These are phyloP conservation scores for Aspergillus fischeri DNA, from an alignment of 2,329 filamentous ascomycete species.

Conservation along the genomic window DNA sequence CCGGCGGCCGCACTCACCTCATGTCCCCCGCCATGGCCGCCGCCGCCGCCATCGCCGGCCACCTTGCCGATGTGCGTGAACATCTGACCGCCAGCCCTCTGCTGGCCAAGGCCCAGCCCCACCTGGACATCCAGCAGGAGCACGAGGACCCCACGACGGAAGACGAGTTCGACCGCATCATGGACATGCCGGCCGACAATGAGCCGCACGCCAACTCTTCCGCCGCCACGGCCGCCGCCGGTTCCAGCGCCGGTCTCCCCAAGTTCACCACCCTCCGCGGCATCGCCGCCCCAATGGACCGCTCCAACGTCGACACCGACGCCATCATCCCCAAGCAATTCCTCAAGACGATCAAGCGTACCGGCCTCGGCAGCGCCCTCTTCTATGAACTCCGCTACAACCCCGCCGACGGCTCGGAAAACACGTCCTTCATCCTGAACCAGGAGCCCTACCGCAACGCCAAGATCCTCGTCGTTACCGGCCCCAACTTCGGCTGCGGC, in stretches of 20 bases:
- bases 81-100: slow-evolving; percentile 52
- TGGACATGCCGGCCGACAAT: slow-evolving; percentile 61
- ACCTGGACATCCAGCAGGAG: slow-evolving; percentile 57
- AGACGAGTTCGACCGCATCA: slow-evolving; percentile 59
- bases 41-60: slow-evolving; percentile 82
- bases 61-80: slow-evolving; percentile 86
- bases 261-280: slow-evolving; percentile 83
- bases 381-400: slow-evolving; percentile 83
- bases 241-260: slow-evolving; percentile 62
- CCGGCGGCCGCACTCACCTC: slow-evolving; percentile 83
- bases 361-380: slow-evolving; percentile 80
- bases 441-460: slow-evolving; percentile 75
- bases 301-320: slow-evolving; percentile 94
- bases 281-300: slow-evolving; percentile 80
- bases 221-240: slow-evolving; percentile 37
- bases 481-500: slow-evolving; percentile 93
- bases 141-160: slow-evolving; percentile 58
- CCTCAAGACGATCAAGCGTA: slow-evolving; percentile 98
- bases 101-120: slow-evolving; percentile 50
- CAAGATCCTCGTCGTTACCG: slow-evolving; percentile 89
- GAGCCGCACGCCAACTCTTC: slow-evolving; percentile 60
- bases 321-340: slow-evolving; percentile 99
- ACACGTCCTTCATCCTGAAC: slow-evolving; percentile 83
- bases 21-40: slow-evolving; percentile 98
- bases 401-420: slow-evolving; percentile 62